phyloP scores from a whole-genome alignment of 1,284 basidiomycete genomes.

The Cystobasidiaceae sp. region DNA sequence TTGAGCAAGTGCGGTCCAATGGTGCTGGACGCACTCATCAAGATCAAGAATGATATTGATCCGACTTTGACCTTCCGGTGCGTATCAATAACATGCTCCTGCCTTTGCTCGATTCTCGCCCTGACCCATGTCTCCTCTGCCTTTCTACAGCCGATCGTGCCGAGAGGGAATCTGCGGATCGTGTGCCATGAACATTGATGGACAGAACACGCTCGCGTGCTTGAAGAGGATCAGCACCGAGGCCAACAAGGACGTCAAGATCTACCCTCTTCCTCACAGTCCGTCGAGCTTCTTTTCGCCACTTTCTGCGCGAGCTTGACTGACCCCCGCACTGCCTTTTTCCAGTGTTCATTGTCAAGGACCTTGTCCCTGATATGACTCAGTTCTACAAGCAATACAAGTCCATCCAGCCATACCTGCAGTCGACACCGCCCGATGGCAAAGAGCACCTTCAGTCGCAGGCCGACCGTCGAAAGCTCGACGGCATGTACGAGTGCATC shows the following conservation, averaged over 20 bases:
- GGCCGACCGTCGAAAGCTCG: slow-evolving; percentile 90
- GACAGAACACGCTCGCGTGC: slow-evolving; percentile 86
- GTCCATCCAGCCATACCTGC: slow-evolving; percentile 67
- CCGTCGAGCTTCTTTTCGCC: slow-evolving; percentile 46
- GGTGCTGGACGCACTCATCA: slow-evolving; percentile 92
- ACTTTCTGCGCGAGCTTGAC: not conserved
- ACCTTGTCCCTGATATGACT: slow-evolving; percentile 72
- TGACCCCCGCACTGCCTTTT: not conserved
- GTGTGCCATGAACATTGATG: slow-evolving; percentile 99
- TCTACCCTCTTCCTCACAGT: slow-evolving; percentile 99
- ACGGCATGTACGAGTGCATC: slow-evolving; percentile 88
- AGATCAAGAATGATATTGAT: slow-evolving; percentile 98
- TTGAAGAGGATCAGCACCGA: slow-evolving; percentile 88
- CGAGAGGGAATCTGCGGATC: slow-evolving; percentile 97
- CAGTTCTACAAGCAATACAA: slow-evolving; percentile 99
- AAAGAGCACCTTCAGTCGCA: slow-evolving; percentile 78
- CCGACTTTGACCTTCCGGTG: slow-evolving; percentile 87
- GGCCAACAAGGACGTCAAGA: slow-evolving; percentile 68
- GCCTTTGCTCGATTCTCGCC: not conserved
- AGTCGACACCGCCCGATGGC: slow-evolving; percentile 41
- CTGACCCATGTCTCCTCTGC: not conserved
- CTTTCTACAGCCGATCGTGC: slow-evolving; percentile 62
- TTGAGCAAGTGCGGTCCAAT: slow-evolving; percentile 94
- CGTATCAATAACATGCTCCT: not conserved
- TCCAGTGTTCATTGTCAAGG: slow-evolving; percentile 97